Conservation (phyloP, 768 basidiomycete genomes). For the Trametes cinnabarina region DNA sequence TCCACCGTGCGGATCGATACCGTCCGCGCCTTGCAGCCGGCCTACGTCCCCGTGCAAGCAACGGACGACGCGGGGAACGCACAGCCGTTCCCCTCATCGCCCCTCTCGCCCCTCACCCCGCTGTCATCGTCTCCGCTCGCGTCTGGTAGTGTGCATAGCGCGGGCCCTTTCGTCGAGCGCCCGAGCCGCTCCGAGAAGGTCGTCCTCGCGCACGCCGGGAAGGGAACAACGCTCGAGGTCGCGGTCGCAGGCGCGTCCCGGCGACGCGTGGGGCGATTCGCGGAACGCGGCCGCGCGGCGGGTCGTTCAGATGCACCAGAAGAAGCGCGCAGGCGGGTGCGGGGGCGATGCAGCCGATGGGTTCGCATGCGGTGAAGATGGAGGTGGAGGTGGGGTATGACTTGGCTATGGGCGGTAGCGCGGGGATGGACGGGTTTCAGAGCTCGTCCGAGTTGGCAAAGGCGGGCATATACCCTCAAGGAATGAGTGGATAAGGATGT, state of each 20-base stretch:
- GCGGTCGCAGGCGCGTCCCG: constrained; percentile 1
- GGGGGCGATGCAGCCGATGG: no score
- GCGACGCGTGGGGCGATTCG: neutral
- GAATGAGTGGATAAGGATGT: no score
- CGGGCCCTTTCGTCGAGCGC: neutral
- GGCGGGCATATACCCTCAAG: no score
- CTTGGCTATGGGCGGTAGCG: no score
- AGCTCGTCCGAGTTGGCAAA: no score
- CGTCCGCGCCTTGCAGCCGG: neutral
- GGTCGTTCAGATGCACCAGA: no score
- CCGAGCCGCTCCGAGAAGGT: constrained; percentile 12
- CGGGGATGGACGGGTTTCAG: no score
- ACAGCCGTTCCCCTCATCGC: neutral
- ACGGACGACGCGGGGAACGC: no score
- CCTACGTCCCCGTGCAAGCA: neutral
- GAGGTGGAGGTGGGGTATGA: no score
- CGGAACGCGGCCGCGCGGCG: no score
- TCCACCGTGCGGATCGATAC: neutral
- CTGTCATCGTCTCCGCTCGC: neutral
- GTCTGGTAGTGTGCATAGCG: neutral
- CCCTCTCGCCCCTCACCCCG: constrained; percentile 1
- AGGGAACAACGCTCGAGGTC: constrained; percentile 12
- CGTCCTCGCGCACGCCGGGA: neutral
- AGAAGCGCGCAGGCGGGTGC: no score
- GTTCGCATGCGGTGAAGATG: no score